phyloP scores from a whole-genome alignment of 148 eudicot species.

The Rhododendron griersonianum region DNA sequence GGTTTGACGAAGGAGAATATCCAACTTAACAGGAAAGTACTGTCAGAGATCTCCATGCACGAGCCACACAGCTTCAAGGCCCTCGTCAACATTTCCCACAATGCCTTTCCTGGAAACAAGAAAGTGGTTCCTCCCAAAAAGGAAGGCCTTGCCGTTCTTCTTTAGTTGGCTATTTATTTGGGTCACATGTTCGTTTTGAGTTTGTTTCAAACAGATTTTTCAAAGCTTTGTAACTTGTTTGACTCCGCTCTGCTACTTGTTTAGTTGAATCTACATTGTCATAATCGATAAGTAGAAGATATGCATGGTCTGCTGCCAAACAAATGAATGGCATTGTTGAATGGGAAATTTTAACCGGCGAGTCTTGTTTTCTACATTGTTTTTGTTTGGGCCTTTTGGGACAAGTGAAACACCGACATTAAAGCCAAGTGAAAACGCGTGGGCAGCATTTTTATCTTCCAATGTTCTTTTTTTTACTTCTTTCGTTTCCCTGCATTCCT shows the following conservation, averaged over 20 bases:
- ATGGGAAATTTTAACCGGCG: neutral
- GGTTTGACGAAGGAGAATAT: conserved; percentile 81
- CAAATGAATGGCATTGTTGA: too few species aligned
- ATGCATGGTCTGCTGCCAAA: too few species aligned
- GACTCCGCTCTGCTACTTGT: neutral
- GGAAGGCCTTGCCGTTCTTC: conserved; percentile 50
- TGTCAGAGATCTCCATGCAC: conserved; percentile 85
- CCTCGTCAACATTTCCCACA: conserved; percentile 66
- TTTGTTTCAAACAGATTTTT: neutral
- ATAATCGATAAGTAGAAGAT: too few species aligned
- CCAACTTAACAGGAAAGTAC: conserved; percentile 79
- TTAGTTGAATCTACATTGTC: neutral
- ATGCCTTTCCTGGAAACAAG: conserved; percentile 74
- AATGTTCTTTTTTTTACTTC: neutral
- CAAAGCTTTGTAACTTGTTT: neutral
- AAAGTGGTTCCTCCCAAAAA: conserved; percentile 48
- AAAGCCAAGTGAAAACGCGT: neutral
- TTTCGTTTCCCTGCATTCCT: neutral
- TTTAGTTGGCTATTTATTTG: conserved; percentile 4
- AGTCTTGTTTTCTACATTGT: neutral
- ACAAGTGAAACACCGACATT: neutral
- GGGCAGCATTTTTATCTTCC: neutral
- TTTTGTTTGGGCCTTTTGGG: neutral
- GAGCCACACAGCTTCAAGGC: conserved; percentile 94
- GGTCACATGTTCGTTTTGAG: neutral